Percentiles rank a stretch among this genome's conserved stretches.
phyloP scores from a whole-genome alignment of 2,329 filamentous ascomycete genomes.

The Penicillium decumbens region DNA sequence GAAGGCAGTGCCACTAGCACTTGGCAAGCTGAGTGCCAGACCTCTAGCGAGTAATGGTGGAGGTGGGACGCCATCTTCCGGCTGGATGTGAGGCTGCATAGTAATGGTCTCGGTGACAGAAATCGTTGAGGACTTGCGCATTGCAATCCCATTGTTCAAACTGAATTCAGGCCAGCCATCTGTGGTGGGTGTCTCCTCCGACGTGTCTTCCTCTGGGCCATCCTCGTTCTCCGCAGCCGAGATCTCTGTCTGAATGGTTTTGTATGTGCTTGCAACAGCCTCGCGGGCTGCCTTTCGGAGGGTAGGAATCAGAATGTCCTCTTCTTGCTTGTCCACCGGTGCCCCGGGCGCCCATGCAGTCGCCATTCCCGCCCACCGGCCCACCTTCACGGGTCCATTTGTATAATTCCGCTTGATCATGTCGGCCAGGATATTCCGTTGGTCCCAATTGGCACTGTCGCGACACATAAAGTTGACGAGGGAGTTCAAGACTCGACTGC shows the following conservation, averaged over 20 bases:
- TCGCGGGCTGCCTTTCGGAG: slow-evolving; percentile 41
- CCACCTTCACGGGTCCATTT: slow-evolving; percentile 35
- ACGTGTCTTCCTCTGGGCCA: slow-evolving; percentile 11
- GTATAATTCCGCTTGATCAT: slow-evolving; percentile 39
- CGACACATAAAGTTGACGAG: slow-evolving; percentile 32
- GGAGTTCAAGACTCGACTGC: slow-evolving; percentile 37
- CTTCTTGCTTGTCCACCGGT: slow-evolving; percentile 35
- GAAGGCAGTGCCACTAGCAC: slow-evolving; percentile 28
- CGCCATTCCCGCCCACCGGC: slow-evolving; percentile 38
- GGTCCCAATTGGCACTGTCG: slow-evolving; percentile 26
- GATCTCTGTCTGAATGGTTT: slow-evolving; percentile 42
- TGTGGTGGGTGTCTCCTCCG: slow-evolving; percentile 5
- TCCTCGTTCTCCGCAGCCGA: slow-evolving; percentile 29
- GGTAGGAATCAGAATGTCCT: slow-evolving; percentile 41
- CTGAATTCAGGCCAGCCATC: slow-evolving; percentile 25
- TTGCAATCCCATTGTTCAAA: slow-evolving; percentile 23
- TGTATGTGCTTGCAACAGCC: slow-evolving; percentile 36
- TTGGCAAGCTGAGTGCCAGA: slow-evolving; percentile 36
- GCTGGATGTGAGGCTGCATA: slow-evolving; percentile 28
- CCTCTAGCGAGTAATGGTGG: slow-evolving; percentile 37
- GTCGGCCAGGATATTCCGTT: slow-evolving; percentile 32
- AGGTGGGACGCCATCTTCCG: slow-evolving; percentile 26
- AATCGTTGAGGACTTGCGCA: slow-evolving; percentile 40
- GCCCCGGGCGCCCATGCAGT: slow-evolving; percentile 39
- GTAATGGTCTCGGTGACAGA: slow-evolving; percentile 41